phyloP scores from a whole-genome alignment of 2,329 filamentous ascomycete species.

The Alternaria postmessia region DNA sequence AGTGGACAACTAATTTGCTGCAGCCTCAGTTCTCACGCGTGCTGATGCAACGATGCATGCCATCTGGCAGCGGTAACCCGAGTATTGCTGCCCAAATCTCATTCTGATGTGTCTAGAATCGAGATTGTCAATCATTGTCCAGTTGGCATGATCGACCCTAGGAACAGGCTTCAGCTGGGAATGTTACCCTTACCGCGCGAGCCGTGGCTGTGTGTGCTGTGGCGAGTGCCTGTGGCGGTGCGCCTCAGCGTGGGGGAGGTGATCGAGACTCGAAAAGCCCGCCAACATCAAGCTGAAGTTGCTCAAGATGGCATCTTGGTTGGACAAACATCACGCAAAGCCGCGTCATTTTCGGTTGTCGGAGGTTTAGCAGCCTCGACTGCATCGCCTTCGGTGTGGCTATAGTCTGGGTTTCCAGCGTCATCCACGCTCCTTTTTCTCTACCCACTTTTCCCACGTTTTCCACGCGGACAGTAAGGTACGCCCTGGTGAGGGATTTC shows the following conservation, averaged over 20 bases:
- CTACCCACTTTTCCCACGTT: conserved; percentile 9
- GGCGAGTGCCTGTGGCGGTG: conserved; percentile 13
- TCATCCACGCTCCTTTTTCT: conserved; percentile 12
- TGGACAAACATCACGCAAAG: neutral
- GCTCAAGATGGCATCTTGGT: neutral
- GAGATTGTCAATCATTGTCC: conserved; percentile 5
- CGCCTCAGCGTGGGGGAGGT: neutral
- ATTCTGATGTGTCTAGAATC: neutral
- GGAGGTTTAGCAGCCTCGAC: neutral
- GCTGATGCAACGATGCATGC: conserved; percentile 34
- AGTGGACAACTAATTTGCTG: conserved; percentile 32
- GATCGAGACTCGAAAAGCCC: neutral
- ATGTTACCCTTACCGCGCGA: conserved; percentile 7
- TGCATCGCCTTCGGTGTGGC: conserved; percentile 4
- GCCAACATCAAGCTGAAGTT: neutral
- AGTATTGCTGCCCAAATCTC: conserved; percentile 36
- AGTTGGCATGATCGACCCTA: conserved; percentile 15
- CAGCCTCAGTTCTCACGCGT: conserved; percentile 31
- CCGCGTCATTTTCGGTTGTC: neutral
- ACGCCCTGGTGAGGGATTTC: conserved; percentile 2
- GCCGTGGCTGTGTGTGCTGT: conserved; percentile 9
- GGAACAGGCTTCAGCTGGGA: conserved; percentile 8
- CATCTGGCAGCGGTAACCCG: conserved; percentile 29
- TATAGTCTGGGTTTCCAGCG: conserved; percentile 2
- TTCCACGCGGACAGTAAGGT: neutral